phyloP scores from a whole-genome alignment of 495 filamentous ascomycete species.

The Xylaria bambusicola region DNA sequence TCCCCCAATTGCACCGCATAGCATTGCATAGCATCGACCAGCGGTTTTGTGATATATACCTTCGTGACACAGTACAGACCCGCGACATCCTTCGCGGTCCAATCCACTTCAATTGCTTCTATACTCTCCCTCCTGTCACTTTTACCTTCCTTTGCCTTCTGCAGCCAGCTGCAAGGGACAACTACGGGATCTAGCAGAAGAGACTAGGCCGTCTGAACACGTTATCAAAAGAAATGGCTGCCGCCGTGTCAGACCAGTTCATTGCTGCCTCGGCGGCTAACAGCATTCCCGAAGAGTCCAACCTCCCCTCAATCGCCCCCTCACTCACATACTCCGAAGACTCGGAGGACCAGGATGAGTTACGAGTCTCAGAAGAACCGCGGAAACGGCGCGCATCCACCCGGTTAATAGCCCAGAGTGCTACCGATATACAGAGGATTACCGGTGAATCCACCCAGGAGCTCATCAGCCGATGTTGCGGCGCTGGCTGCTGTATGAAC shows the following conservation, averaged over 20 bases:
- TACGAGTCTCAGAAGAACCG: conserved; percentile 28
- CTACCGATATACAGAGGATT: conserved; percentile 72
- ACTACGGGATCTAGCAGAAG: neutral
- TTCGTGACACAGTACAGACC: neutral
- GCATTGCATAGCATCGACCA: no score
- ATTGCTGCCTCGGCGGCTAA: conserved; percentile 25
- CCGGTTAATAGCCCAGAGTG: conserved; percentile 73
- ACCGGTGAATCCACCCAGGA: conserved; percentile 62
- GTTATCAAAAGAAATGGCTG: conserved; percentile 22
- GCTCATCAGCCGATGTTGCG: conserved; percentile 77
- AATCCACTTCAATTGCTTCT: neutral
- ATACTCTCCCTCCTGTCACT: neutral
- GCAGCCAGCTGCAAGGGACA: neutral
- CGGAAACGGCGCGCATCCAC: conserved; percentile 74
- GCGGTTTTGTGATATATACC: no score
- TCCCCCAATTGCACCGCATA: neutral
- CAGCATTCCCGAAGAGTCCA: conserved; percentile 39
- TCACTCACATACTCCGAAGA: conserved; percentile 54
- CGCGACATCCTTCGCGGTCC: neutral
- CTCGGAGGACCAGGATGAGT: conserved; percentile 46
- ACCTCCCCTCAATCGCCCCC: conserved; percentile 43
- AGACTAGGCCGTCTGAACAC: neutral
- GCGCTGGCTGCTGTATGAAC: conserved; percentile 86
- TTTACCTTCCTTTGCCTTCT: no score
- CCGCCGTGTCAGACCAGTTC: conserved; percentile 19